Evolutionary conservation across 129 eudicot species (phyloP).

Genomic region (Chrysanthemum makinoi): DNA sequence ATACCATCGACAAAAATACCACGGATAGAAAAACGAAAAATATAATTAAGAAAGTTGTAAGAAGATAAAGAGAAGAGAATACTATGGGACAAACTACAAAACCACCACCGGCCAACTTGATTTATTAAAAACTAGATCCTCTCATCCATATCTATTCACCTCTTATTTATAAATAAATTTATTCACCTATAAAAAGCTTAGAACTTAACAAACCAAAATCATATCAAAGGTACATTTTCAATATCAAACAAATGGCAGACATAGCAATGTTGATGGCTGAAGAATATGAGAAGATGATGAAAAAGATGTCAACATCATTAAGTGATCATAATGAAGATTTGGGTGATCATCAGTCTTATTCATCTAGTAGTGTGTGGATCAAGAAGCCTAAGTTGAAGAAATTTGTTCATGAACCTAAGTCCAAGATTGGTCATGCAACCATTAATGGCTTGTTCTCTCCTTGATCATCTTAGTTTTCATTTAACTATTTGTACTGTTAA

Average conservation of each 20-base stretch:
- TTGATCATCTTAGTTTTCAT: not conserved
- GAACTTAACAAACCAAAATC: not conserved
- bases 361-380: not conserved
- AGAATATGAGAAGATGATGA: too few relatives aligned
- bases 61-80: not conserved
- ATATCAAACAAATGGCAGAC: slow-evolving; percentile 3
- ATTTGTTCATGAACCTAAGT: slow-evolving; percentile 26
- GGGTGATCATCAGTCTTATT: not conserved
- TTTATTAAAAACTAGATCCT: not conserved
- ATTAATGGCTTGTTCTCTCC: slow-evolving; percentile 29
- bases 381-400: slow-evolving; percentile 10
- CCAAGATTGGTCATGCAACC: slow-evolving; percentile 21
- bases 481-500: too few relatives aligned
- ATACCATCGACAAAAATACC: too few relatives aligned
- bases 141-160: slow-evolving; percentile 9
- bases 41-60: not conserved
- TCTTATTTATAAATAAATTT: not conserved
- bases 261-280: slow-evolving; percentile 30
- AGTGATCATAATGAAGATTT: not conserved
- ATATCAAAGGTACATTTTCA: not conserved
- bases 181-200: not conserved
- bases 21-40: too few relatives aligned
- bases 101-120: not conserved
- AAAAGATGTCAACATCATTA: not conserved
- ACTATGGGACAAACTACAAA: not conserved